These are phyloP conservation scores for Podospora tetraspora DNA, from an alignment of 495 filamentous ascomycete genomes.

Conservation along the genomic window DNA sequence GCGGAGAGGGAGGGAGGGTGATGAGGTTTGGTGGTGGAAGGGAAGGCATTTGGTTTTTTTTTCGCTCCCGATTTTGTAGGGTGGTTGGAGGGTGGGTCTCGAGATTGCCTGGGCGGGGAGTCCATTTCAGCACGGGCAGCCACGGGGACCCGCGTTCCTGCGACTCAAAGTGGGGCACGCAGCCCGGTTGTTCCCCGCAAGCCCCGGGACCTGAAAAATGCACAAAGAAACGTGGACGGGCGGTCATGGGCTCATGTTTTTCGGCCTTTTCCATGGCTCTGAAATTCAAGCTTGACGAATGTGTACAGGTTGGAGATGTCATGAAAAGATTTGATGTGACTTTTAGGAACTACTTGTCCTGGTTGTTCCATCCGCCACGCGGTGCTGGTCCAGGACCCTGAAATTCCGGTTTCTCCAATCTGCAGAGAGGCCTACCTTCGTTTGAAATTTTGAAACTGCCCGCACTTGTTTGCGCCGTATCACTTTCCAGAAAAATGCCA, in stretches of 20 bases:
- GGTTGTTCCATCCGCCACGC: too few species aligned
- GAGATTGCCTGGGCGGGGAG: neutral
- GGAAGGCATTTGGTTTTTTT: neutral
- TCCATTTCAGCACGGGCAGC: neutral
- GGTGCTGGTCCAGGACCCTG: too few species aligned
- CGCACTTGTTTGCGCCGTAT: too few species aligned
- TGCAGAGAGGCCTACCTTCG: too few species aligned
- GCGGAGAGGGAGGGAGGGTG: neutral
- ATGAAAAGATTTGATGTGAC: too few species aligned
- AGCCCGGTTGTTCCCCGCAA: neutral
- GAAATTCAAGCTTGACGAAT: neutral
- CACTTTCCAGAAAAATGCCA: too few species aligned
- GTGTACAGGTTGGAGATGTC: too few species aligned
- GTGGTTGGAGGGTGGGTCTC: neutral
- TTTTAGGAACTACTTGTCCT: too few species aligned
- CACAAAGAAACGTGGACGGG: neutral
- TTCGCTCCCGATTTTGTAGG: neutral
- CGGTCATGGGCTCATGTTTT: too few species aligned
- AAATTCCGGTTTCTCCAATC: too few species aligned
- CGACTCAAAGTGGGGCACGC: neutral
- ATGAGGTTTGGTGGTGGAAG: neutral
- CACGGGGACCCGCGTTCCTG: neutral
- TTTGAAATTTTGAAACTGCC: too few species aligned
- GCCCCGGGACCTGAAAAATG: neutral
- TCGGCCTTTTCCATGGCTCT: too few species aligned